Evolutionary conservation across 164 flowering plant genomes (phyloP).

Genomic region (Chloranthus sessilifolius): DNA sequence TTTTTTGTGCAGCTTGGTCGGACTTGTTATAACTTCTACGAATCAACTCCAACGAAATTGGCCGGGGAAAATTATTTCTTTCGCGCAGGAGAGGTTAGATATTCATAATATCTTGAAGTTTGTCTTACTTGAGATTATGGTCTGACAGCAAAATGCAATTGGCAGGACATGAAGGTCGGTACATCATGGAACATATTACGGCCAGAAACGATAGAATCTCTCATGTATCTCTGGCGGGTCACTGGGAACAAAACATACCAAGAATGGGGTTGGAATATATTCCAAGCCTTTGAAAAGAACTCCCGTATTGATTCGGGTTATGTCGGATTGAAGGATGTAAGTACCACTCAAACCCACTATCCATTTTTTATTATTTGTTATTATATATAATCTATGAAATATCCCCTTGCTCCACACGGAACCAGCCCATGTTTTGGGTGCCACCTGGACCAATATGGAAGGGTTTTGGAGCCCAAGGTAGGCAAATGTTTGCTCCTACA

Average conservation of each 20-base stretch:
- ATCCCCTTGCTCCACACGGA: no score
- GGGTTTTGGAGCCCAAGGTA: no score
- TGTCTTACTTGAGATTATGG: neutral
- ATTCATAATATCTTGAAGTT: neutral
- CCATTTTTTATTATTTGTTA: no score
- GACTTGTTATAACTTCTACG: slow-evolving; percentile 98
- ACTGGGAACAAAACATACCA: slow-evolving; percentile 95
- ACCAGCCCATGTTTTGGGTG: no score
- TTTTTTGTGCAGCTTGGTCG: slow-evolving; percentile 72
- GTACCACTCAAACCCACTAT: slow-evolving; percentile 14
- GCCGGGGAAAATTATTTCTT: slow-evolving; percentile 98
- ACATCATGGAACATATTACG: slow-evolving; percentile 99
- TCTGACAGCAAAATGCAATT: slow-evolving; percentile 4
- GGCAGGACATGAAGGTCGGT: slow-evolving; percentile 92
- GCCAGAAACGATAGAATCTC: slow-evolving; percentile 98
- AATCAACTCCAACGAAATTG: slow-evolving; percentile 92
- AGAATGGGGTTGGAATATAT: slow-evolving; percentile 99
- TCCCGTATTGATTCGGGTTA: slow-evolving; percentile 89
- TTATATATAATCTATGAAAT: no score
- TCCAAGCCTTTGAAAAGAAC: slow-evolving; percentile 97
- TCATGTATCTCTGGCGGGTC: slow-evolving; percentile 91
- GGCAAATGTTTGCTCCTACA: no score
- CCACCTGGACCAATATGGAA: no score
- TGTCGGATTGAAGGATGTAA: slow-evolving; percentile 97
- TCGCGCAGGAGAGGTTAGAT: slow-evolving; percentile 60